Base-by-base conservation (phyloP, 2,329 filamentous ascomycete genomes). In the Metarhizium humberi region DNA sequence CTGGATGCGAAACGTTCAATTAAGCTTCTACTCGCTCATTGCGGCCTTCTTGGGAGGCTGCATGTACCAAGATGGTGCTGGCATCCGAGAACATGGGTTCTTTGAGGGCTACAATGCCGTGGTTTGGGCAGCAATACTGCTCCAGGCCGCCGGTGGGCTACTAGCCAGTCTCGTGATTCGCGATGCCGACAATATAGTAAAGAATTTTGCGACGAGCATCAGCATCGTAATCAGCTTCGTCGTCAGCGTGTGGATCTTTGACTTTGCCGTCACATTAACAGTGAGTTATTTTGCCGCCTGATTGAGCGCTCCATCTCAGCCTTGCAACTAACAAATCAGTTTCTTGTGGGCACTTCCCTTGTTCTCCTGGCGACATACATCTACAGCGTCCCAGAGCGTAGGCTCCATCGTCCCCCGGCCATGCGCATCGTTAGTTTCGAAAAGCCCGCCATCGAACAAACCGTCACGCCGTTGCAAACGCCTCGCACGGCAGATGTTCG, bases 61-160 rank as follows among this genome's bases (percentile, higher is more conserved):
- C 6, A 73, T 95, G 3, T 88, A 89, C 73, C 88, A 90, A 60
- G 94, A 99, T 62, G 94, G 92, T 30, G 82, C 85, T 58, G 86
- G 88, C 45, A 91, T 99, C 60, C 80, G 86, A 30, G 83, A 87
- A 69, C 84, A 89, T 59, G 94, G 94, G 13, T 95, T 97, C 71
- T 97, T 99, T 63, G 87, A 88, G 56, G 94, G 94, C 3, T 99
- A 97, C 73, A 96, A 95, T 68, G 87, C 83, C 78, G 79, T 92
- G 20, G 92, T 97, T 3, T 96, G 92, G 91, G 78, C 84, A 5
- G 88, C 91, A 4, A 88, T 97, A 62, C 67, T 84, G 6, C 80
- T 94, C 57, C 94, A 99, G 69, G 88, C 92, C 0, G 73, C 86
- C 40, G 92, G 92, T 36, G 94, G 92, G 29, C 80, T 97, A 32